Base-by-base conservation (phyloP, 2,329 filamentous ascomycete genomes). In the Nemania bipapillata region DNA sequence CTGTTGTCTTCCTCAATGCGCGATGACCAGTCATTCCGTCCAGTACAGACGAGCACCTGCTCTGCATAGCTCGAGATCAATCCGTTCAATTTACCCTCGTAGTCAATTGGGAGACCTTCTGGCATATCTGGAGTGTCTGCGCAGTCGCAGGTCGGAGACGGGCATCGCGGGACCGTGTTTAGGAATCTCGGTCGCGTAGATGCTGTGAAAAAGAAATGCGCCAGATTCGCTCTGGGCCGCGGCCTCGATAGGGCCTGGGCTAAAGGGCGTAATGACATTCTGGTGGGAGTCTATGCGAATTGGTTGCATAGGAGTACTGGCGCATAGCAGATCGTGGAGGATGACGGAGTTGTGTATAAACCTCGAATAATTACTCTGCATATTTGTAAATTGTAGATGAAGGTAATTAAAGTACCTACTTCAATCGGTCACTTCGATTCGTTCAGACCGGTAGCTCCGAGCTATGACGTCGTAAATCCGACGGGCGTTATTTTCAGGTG, bases 11-110 rank as follows among this genome's bases (percentile, higher is more conserved):
- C 90, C 78, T 97, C 94, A 70, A 97, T 96, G 65, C 88, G 87
- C 76, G 91, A 94, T 30, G 86, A 84, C 94, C 94, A 97, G 81
- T 97, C 92, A 32, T 86, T 82, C 69, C 89, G 88, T 4, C 93
- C 94, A 0, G 94, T 97, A 70, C 91, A 94, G 15, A 97, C 85
- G 9, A 98, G 80, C 3, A 97, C 87, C 74, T 97, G 94, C 79
- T 96, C 91, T 0, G 89, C 85, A 78, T 97, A 97, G 0, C 86
- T 83, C 1, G 91, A 85, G 81, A 97, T 94, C 5, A 91, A 91
- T 12, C 92, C 92, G 76, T 92, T 90, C 50, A 97, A 83, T 20
- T 86, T 84, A 45, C 87, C 87, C 69, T 87, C 85, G 74, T 86
- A 85, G 77, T 97, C 94, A 61, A 97, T 94, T 24, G 90, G 87